Conservation (phyloP, 805 yeast species). For the Candida incommunis region DNA sequence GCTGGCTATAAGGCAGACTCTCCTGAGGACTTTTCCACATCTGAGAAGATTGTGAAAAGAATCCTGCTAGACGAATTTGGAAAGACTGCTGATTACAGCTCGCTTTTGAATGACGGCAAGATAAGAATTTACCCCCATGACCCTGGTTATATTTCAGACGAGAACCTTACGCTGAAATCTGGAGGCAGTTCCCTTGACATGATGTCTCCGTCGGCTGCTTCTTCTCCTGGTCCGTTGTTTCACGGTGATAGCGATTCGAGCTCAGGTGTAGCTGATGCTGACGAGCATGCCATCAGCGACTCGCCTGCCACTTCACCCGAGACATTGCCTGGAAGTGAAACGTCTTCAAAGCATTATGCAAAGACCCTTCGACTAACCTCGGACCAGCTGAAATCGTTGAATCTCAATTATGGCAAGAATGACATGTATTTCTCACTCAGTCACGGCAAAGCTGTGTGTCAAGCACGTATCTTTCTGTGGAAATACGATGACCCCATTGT, state of each 20-base stretch:
- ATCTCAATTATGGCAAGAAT: conserved; percentile 67
- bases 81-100: conserved; percentile 17
- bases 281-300: conserved; percentile 1
- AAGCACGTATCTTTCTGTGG: conserved; percentile 73
- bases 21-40: conserved; percentile 52
- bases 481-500: conserved; percentile 74
- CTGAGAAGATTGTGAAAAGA: conserved; percentile 63
- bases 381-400: conserved; percentile 66
- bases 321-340: not conserved
- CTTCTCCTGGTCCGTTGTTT: not conserved
- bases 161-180: conserved; percentile 2
- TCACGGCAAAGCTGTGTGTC: conserved; percentile 65
- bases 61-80: conserved; percentile 62
- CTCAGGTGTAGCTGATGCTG: not conserved
- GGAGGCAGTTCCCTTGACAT: not conserved
- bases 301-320: conserved; percentile 2
- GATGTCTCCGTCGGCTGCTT: not conserved
- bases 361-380: conserved; percentile 84
- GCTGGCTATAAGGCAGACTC: conserved; percentile 84
- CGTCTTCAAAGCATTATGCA: conserved; percentile 33
- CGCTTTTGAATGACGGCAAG: conserved; percentile 21
- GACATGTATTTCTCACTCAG: conserved; percentile 66
- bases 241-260: not conserved
- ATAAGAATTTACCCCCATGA: conserved; percentile 15
- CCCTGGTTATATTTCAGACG: conserved; percentile 10